Conservation (phyloP, 1,139 yeast genomes). For the Yamadazyma sp. region DNA sequence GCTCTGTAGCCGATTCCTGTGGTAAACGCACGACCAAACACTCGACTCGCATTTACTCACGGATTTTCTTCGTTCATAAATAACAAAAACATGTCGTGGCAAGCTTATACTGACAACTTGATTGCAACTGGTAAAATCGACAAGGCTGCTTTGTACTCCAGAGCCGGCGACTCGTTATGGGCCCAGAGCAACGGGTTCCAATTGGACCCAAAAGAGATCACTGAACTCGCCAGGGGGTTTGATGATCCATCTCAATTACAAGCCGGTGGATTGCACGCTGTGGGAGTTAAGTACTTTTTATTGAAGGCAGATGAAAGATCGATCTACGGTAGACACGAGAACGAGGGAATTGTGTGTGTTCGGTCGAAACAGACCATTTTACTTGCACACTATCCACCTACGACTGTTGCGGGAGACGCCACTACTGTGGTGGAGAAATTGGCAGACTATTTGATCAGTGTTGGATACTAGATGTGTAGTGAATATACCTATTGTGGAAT, state of each 20-base stretch:
- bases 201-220: constrained; percentile 69
- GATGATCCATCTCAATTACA: constrained; percentile 77
- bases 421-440: constrained; percentile 90
- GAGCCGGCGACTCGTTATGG: constrained; percentile 95
- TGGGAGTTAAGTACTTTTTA: constrained; percentile 83
- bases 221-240: constrained; percentile 75
- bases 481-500: background rate
- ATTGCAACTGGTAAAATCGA: constrained; percentile 84
- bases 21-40: no score
- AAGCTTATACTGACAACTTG: constrained; percentile 93
- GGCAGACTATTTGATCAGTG: constrained; percentile 90
- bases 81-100: constrained; percentile 35
- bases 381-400: constrained; percentile 91
- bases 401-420: constrained; percentile 92
- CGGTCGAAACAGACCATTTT: constrained; percentile 91
- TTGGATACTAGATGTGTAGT: constrained; percentile 55
- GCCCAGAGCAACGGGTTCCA: constrained; percentile 76
- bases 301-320: constrained; percentile 91
- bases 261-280: constrained; percentile 81
- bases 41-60: no score
- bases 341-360: constrained; percentile 85
- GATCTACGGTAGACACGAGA: constrained; percentile 87
- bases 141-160: constrained; percentile 88
- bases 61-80: background rate
- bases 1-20: no score